Evolutionary conservation across 2,329 filamentous ascomycete species (phyloP).

Genomic region (Fusarium camptoceras): DNA sequence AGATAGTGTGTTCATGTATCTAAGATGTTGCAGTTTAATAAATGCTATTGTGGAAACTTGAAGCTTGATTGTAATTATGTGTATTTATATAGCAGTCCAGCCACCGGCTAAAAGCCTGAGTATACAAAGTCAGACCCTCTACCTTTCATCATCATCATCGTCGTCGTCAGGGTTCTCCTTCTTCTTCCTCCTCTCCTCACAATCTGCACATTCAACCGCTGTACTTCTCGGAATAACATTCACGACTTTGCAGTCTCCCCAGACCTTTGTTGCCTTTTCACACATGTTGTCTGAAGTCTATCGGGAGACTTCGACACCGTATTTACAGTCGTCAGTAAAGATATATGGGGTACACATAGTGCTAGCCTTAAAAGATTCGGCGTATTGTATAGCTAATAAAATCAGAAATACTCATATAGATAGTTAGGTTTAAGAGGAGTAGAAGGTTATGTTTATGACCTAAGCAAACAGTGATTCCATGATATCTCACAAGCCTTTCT

Average conservation of each 20-base stretch:
- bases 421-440: too few species aligned
- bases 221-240: background rate
- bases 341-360: background rate
- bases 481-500: too few species aligned
- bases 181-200: background rate
- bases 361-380: too few species aligned
- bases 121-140: too few species aligned
- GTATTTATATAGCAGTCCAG: rapidly evolving
- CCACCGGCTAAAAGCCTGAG: too few species aligned
- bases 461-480: too few species aligned
- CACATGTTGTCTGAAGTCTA: too few species aligned
- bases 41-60: rapidly evolving
- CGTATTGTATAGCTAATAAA: too few species aligned
- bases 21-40: rapidly evolving
- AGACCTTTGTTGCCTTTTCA: background rate
- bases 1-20: rapidly evolving
- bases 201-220: background rate
- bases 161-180: background rate
- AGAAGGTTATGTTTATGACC: too few species aligned
- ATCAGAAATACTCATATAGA: too few species aligned
- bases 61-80: background rate
- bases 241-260: background rate
- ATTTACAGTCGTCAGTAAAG: background rate
- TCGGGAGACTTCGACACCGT: background rate
- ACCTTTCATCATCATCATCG: too few species aligned